phyloP scores from a whole-genome alignment of 2,329 filamentous ascomycete species.

The Colletotrichum lentis region DNA sequence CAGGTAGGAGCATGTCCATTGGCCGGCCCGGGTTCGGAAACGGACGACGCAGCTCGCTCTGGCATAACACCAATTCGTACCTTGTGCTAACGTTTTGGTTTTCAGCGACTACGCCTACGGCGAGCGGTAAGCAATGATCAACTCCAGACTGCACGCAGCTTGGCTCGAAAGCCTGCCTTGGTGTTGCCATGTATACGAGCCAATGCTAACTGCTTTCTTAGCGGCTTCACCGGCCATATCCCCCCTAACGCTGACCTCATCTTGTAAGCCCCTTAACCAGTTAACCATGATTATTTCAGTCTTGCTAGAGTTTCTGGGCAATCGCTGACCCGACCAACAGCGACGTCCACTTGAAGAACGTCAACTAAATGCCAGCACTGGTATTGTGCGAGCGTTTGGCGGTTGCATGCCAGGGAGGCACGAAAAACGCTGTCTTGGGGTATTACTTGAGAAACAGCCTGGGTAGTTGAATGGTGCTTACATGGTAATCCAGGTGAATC shows the following conservation, averaged over 20 bases:
- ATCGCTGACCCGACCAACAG: conserved; percentile 50
- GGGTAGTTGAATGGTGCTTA: background rate
- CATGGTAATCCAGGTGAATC: background rate
- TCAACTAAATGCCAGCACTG: conserved; percentile 53
- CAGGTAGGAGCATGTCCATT: conserved; percentile 59
- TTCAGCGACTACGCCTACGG: conserved; percentile 72
- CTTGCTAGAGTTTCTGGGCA: background rate
- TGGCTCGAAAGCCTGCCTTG: background rate
- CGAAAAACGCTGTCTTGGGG: background rate
- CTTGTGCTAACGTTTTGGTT: background rate
- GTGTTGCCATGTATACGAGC: background rate
- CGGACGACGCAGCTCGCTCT: background rate
- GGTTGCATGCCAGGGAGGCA: background rate
- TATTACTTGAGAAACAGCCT: background rate
- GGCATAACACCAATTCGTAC: background rate
- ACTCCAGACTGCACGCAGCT: background rate
- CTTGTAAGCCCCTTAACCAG: conserved; percentile 71
- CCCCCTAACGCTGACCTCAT: conserved; percentile 78
- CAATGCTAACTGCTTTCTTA: conserved; percentile 45
- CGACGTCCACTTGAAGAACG: conserved; percentile 73
- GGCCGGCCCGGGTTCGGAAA: background rate
- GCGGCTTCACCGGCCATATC: conserved; percentile 81
- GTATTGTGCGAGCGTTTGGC: background rate
- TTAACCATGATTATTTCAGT: background rate
- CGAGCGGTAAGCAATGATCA: conserved; percentile 56